phyloP scores from a whole-genome alignment of 1,139 yeast species.

The Suhomyces wounanorum region DNA sequence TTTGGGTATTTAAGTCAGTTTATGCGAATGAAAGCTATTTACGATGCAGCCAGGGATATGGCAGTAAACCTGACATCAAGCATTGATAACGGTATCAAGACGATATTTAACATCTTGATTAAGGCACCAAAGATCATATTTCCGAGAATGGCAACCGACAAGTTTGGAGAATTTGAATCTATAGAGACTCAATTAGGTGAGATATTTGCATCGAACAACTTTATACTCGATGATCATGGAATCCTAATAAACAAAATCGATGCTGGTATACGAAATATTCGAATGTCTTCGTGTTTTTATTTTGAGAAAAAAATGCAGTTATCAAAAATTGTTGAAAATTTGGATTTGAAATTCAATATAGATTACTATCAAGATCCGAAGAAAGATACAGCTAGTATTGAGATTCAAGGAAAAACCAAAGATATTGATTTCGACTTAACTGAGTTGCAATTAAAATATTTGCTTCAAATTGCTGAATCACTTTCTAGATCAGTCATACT shows the following conservation, averaged over 20 bases:
- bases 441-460: slow-evolving; percentile 69
- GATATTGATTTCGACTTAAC: slow-evolving; percentile 71
- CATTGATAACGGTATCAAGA: slow-evolving; percentile 60
- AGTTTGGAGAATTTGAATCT: slow-evolving; percentile 50
- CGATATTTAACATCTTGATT: slow-evolving; percentile 70
- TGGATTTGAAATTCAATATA: slow-evolving; percentile 66
- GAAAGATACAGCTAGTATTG: slow-evolving; percentile 51
- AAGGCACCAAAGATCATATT: slow-evolving; percentile 83
- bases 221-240: slow-evolving; percentile 29
- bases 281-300: slow-evolving; percentile 60
- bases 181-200: slow-evolving; percentile 83
- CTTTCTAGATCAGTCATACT: slow-evolving; percentile 57
- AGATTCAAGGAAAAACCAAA: slow-evolving; percentile 61
- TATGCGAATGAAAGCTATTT: slow-evolving; percentile 81
- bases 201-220: slow-evolving; percentile 67
- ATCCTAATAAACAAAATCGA: slow-evolving; percentile 49
- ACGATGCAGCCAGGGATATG: slow-evolving; percentile 84
- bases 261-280: slow-evolving; percentile 74
- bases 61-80: slow-evolving; percentile 70
- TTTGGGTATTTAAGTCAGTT: slow-evolving; percentile 71
- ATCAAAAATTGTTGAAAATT: slow-evolving; percentile 66
- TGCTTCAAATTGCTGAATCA: slow-evolving; percentile 57
- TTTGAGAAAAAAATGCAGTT: slow-evolving; percentile 50
- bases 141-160: slow-evolving; percentile 57
- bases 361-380: slow-evolving; percentile 50